Conservation (phyloP, 257 asterid genomes). For the Fraxinus cuspidata region DNA sequence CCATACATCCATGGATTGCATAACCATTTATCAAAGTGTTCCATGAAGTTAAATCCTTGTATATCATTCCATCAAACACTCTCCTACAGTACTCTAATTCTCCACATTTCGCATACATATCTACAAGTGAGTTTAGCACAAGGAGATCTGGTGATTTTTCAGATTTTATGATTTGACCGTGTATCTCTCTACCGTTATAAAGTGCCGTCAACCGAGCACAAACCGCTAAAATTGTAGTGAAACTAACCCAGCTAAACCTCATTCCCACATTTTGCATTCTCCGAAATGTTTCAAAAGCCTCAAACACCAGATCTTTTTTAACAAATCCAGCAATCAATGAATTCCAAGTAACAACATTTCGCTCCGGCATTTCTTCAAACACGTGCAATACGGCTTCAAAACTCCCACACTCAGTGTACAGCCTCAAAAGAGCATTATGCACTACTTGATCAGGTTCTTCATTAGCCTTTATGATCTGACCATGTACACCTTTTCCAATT, state of each 20-base stretch:
- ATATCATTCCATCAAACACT: slow-evolving; percentile 40
- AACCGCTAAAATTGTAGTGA: slow-evolving; percentile 35
- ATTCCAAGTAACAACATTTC: slow-evolving; percentile 55
- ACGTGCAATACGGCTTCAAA: slow-evolving; percentile 37
- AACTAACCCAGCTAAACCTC: slow-evolving; percentile 55
- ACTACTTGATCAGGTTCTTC: slow-evolving; percentile 55
- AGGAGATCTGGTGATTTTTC: slow-evolving; percentile 35
- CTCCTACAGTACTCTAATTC: slow-evolving; percentile 33
- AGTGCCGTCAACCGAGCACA: slow-evolving; percentile 43
- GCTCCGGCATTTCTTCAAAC: slow-evolving; percentile 54
- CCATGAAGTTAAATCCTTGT: slow-evolving; percentile 48
- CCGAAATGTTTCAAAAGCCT: slow-evolving; percentile 45
- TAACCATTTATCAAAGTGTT: slow-evolving; percentile 47
- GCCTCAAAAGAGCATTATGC: slow-evolving; percentile 45
- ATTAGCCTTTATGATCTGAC: slow-evolving; percentile 36
- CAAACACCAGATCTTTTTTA: slow-evolving; percentile 40
- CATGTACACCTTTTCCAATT: slow-evolving; percentile 45
- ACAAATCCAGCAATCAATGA: slow-evolving; percentile 37
- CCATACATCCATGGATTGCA: slow-evolving; percentile 46
- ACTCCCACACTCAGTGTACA: slow-evolving; percentile 43
- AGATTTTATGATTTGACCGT: slow-evolving; percentile 44
- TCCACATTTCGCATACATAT: slow-evolving; percentile 58
- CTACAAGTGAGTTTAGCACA: slow-evolving; percentile 45
- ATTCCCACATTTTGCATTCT: slow-evolving; percentile 43
- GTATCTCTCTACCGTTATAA: slow-evolving; percentile 46